Percentiles rank a stretch among this genome's conserved stretches.
Evolutionary conservation across 148 eudicot species (phyloP).

Genomic region (Fagopyrum esculentum): DNA sequence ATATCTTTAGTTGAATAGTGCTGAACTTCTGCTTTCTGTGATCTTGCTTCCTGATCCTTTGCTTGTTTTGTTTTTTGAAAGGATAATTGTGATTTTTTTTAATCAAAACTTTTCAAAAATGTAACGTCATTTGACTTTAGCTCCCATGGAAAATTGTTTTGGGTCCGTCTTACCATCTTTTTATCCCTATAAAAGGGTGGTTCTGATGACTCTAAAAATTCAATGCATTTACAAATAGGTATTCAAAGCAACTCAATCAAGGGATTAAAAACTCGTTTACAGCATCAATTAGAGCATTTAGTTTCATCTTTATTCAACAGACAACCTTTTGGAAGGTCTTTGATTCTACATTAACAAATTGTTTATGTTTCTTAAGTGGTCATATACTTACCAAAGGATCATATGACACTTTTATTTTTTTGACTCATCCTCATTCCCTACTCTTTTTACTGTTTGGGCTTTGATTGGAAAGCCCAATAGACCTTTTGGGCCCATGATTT

Average conservation of each 20-base stretch:
- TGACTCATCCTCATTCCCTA: background rate
- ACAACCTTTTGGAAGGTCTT: background rate
- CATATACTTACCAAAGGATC: background rate
- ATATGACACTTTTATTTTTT: background rate
- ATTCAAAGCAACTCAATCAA: background rate
- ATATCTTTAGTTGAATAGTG: background rate
- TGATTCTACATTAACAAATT: conserved; percentile 2
- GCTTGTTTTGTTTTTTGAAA: background rate
- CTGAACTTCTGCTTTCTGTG: background rate
- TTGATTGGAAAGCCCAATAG: conserved; percentile 5
- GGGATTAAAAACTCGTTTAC: background rate
- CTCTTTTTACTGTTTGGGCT: conserved; percentile 4
- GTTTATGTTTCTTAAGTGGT: background rate
- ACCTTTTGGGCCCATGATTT: background rate
- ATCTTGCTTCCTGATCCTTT: background rate
- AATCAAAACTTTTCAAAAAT: background rate
- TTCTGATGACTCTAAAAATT: too few species aligned
- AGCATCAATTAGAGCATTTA: background rate
- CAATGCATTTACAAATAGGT: background rate
- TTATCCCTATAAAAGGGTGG: too few species aligned
- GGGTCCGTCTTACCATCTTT: too few species aligned
- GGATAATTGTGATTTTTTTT: too few species aligned
- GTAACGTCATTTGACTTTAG: background rate
- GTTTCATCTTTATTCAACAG: background rate
- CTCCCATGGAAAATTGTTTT: background rate